phyloP scores from a whole-genome alignment of 331 rosid species.

The Malus hybrid region DNA sequence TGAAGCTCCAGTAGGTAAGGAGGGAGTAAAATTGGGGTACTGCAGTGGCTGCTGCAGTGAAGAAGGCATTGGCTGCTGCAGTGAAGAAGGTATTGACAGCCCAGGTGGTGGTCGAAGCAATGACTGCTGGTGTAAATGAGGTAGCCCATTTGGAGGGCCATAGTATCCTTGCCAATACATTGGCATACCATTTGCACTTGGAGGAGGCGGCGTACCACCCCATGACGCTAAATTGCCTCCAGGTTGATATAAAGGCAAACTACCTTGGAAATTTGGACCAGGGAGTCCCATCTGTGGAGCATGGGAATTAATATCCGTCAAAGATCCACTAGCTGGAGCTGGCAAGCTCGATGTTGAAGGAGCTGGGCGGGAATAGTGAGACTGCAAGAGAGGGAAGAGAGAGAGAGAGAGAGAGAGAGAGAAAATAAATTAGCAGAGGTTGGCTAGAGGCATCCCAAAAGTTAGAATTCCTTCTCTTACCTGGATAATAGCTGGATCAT shows the following conservation, averaged over 20 bases:
- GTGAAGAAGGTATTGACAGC: constrained; percentile 59
- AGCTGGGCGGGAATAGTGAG: constrained; percentile 65
- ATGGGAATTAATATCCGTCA: constrained; percentile 54
- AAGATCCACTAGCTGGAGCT: constrained; percentile 46
- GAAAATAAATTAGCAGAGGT: constrained; percentile 5
- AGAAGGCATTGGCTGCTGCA: constrained; percentile 76
- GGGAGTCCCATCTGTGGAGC: constrained; percentile 46
- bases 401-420: constrained; percentile 9
- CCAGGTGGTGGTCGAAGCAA: constrained; percentile 79
- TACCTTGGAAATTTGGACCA: constrained; percentile 64
- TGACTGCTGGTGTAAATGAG: constrained; percentile 57
- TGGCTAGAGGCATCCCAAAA: background rate
- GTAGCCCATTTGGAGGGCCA: constrained; percentile 75
- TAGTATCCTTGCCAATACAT: constrained; percentile 96
- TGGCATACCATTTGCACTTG: constrained; percentile 71
- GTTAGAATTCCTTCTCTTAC: constrained; percentile 18
- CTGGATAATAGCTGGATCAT: constrained; percentile 92
- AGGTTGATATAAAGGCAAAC: constrained; percentile 76
- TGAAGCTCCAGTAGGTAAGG: constrained; percentile 51
- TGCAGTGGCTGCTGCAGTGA: constrained; percentile 73
- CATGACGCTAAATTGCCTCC: constrained; percentile 76
- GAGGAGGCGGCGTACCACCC: constrained; percentile 67
- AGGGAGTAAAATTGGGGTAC: constrained; percentile 43
- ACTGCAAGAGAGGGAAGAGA: constrained; percentile 28
- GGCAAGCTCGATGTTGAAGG: constrained; percentile 50